Conservation (phyloP, 208 protist species). For the Wallacemonas collosoma region DNA sequence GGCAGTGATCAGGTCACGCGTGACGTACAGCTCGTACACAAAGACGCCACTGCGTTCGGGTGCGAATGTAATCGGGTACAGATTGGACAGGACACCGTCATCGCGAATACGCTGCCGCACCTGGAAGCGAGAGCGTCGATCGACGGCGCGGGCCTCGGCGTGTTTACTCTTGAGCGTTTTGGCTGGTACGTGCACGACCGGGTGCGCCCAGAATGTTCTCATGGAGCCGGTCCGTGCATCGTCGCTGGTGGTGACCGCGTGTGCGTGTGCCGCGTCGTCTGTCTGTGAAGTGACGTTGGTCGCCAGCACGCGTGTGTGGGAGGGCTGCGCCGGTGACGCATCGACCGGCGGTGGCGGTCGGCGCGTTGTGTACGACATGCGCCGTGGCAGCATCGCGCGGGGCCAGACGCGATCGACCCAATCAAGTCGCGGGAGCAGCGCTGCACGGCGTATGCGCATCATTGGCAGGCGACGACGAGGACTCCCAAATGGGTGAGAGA, state of each 20-base stretch:
- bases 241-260: too few relatives aligned
- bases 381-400: too few relatives aligned
- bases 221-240: not conserved
- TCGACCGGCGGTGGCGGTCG: too few relatives aligned
- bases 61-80: conserved; percentile 58
- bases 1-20: conserved; percentile 26
- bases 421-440: too few relatives aligned
- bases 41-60: conserved; percentile 29
- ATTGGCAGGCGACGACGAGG: too few relatives aligned
- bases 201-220: conserved; percentile 56
- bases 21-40: conserved; percentile 80
- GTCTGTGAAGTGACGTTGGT: not conserved
- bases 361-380: too few relatives aligned
- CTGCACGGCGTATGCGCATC: too few relatives aligned
- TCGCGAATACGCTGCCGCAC: conserved; percentile 63
- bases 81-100: conserved; percentile 78
- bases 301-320: not conserved
- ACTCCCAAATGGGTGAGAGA: too few relatives aligned
- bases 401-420: too few relatives aligned
- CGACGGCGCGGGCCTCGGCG: conserved; percentile 42
- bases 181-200: conserved; percentile 34
- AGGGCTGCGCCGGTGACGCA: too few relatives aligned
- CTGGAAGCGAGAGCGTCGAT: conserved; percentile 66
- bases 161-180: conserved; percentile 53
- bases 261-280: not conserved